Evolutionary conservation across 2,329 filamentous ascomycete species (phyloP).

Genomic region (Endothia cerciana): DNA sequence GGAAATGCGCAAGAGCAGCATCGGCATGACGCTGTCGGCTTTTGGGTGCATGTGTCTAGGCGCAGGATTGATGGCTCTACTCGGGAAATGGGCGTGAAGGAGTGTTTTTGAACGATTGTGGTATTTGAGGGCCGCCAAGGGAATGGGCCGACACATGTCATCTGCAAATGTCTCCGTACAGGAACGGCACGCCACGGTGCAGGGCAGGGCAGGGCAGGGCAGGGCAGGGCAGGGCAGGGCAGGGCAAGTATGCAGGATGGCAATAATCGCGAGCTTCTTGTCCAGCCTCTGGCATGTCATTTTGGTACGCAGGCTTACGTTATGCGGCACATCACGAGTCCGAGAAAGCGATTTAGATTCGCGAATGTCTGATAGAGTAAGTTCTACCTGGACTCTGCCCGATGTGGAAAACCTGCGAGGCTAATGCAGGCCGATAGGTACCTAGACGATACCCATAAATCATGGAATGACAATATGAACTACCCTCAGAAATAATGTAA

Average conservation of each 20-base stretch:
- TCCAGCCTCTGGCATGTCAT: neutral
- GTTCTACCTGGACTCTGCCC: neutral
- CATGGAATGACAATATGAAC: slow-evolving; percentile 27
- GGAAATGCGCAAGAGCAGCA: slow-evolving; percentile 41
- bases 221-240: too few species aligned
- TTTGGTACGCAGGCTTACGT: slow-evolving; percentile 7
- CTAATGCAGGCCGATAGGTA: slow-evolving; percentile 22
- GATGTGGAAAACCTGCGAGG: slow-evolving; percentile 6
- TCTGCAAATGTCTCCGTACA: neutral
- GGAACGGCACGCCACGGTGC: neutral
- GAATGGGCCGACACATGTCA: neutral
- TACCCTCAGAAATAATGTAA: slow-evolving; percentile 8
- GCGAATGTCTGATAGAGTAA: slow-evolving; percentile 15
- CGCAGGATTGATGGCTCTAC: slow-evolving; percentile 49
- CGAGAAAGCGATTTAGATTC: neutral
- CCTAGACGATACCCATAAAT: slow-evolving; percentile 16
- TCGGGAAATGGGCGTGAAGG: slow-evolving; percentile 53
- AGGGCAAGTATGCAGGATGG: neutral
- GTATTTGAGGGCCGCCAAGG: neutral
- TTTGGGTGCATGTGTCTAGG: slow-evolving; percentile 47
- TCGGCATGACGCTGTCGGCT: slow-evolving; percentile 40
- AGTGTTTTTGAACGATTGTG: neutral
- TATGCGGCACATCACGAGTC: slow-evolving; percentile 9
- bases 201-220: too few species aligned
- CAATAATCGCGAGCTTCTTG: neutral